phyloP scores from a whole-genome alignment of 192 early-diverging fungal species.

The Mortierella claussenii region DNA sequence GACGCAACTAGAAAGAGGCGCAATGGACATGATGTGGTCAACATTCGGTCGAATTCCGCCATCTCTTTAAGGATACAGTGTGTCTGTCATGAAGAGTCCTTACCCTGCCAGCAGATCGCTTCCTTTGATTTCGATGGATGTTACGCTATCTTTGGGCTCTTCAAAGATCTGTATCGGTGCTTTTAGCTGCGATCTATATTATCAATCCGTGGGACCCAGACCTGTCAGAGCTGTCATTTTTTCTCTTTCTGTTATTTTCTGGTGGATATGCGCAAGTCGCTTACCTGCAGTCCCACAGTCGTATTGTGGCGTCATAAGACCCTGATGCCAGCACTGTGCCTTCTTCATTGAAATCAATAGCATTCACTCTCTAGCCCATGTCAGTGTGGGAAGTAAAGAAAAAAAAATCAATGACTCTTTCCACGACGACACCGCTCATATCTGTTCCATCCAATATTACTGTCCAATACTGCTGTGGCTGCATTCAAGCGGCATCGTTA shows the following conservation, averaged over 20 bases:
- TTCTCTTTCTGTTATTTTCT: not conserved
- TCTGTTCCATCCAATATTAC: too few species aligned
- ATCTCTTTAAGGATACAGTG: too few species aligned
- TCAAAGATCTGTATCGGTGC: constrained; percentile 84
- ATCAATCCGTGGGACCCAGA: not conserved
- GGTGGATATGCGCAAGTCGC: not conserved
- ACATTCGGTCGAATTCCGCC: too few species aligned
- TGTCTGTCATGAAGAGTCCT: constrained; percentile 10
- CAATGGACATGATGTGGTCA: too few species aligned
- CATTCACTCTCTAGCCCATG: constrained; percentile 73
- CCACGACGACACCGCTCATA: too few species aligned
- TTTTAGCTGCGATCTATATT: constrained; percentile 60
- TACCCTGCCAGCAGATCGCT: constrained; percentile 82
- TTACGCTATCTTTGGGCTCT: constrained; percentile 89
- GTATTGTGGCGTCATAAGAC: constrained; percentile 76
- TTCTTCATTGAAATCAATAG: constrained; percentile 83
- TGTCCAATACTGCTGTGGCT: too few species aligned
- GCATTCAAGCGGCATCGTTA: too few species aligned
- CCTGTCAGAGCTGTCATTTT: not conserved
- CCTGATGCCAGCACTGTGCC: constrained; percentile 80
- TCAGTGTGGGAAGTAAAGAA: not conserved
- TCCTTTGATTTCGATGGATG: constrained; percentile 76
- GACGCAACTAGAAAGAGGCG: constrained; percentile 62
- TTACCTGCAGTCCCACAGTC: constrained; percentile 84
- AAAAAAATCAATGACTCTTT: not conserved